phyloP scores from a whole-genome alignment of 441 rosid species.

The Syzygium syzygioides region DNA sequence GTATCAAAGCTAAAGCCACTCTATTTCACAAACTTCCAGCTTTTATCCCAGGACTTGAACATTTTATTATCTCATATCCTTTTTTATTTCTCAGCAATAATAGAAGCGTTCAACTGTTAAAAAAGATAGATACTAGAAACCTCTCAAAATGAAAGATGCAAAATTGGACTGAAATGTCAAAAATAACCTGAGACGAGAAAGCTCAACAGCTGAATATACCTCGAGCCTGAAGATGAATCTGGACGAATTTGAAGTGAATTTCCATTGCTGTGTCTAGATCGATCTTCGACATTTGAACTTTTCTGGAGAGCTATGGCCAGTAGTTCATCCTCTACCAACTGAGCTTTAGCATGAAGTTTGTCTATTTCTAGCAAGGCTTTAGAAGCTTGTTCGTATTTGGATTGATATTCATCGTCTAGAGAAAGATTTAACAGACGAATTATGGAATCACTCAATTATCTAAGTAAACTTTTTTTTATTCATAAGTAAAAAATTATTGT shows the following conservation, averaged over 20 bases:
- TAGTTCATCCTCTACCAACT: conserved; percentile 18
- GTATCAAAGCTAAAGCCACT: background rate
- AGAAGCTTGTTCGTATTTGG: background rate
- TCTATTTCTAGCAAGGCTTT: background rate
- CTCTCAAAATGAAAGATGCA: background rate
- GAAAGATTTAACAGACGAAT: background rate
- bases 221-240: conserved; percentile 40
- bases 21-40: background rate
- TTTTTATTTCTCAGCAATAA: background rate
- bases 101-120: background rate
- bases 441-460: background rate
- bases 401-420: background rate
- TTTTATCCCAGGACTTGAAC: background rate
- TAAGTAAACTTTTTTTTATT: background rate
- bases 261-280: conserved; percentile 37
- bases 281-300: conserved; percentile 36
- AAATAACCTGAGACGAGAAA: background rate
- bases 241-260: conserved; percentile 46
- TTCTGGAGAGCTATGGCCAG: conserved; percentile 78
- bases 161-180: background rate
- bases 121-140: background rate
- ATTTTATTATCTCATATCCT: background rate
- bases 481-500: background rate
- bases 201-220: conserved; percentile 33
- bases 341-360: background rate